Base-by-base conservation (phyloP, 306 rosid genomes). In the Casuarina glauca region DNA sequence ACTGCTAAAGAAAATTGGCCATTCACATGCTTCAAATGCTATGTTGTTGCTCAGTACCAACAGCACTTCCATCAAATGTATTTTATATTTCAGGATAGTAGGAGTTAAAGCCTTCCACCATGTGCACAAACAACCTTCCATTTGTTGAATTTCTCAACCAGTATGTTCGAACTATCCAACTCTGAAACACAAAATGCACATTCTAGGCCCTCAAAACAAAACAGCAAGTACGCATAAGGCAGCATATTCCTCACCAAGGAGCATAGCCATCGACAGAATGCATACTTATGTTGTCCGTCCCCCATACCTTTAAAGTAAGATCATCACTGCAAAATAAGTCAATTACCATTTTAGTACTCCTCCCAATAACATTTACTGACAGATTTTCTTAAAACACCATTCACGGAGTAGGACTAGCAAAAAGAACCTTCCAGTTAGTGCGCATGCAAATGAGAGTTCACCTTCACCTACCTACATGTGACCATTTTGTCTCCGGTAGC, bases 281-380 rank as follows among this genome's bases (percentile, higher is more conserved):
- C 85, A 78, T 83, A 61, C 51, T 87, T 70, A 12, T 20, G 60
- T 53, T 84, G 77, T 91, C 94, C 75, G 91, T 72, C 84, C 83
- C 97, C 98, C 99, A 96, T 82, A 91, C 86, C 88, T 96, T 93
- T 69, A 93, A 53, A 58, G 93, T 88, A 82, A 93, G 94, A 88
- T 93, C 99, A 71, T 96, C 97, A 71, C 98, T 95, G 93, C 85
- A 80, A 72, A 81, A 79, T 35, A 20, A 63, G 43, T 19, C n/a
- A 70, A 76, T 15, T 54, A 43, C 52, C 3, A 54, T 57, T 43
- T 77, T 20, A 77, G 61, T 35, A 73, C 55, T 15, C 38, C 74
- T 58, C 42, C 44, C 39, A 15, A 60, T 39, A 77, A 42, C 39
- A 8, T 13, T 16, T 6, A 43, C 13, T 6, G 11, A 35, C 12